Conservation (phyloP, 176 grass and related monocot species). For the Juncus effusus region DNA sequence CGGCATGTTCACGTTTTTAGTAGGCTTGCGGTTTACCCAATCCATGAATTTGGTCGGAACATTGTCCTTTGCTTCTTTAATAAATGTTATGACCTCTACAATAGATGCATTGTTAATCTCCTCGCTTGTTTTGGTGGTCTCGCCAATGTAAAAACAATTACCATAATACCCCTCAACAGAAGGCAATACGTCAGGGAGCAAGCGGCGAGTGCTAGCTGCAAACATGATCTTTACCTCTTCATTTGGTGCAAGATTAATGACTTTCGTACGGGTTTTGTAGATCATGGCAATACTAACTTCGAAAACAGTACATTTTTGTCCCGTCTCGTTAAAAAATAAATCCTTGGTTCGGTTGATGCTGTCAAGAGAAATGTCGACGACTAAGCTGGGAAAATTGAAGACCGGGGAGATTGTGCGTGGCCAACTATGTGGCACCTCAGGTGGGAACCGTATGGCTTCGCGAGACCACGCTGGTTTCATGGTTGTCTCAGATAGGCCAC, state of each 20-base stretch:
- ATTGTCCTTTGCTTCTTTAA: conserved; percentile 48
- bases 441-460: conserved; percentile 52
- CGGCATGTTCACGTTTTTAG: conserved; percentile 39
- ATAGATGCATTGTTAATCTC: conserved; percentile 32
- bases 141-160: conserved; percentile 49
- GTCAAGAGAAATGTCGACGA: conserved; percentile 46
- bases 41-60: conserved; percentile 34
- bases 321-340: conserved; percentile 36
- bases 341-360: conserved; percentile 46
- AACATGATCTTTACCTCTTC: conserved; percentile 36
- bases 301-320: conserved; percentile 51
- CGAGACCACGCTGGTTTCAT: conserved; percentile 45
- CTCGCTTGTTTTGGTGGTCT: conserved; percentile 33
- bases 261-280: conserved; percentile 42
- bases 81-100: conserved; percentile 35
- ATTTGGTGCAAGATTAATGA: conserved; percentile 26
- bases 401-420: conserved; percentile 24
- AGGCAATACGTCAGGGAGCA: conserved; percentile 42
- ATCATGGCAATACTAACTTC: conserved; percentile 51
- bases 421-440: conserved; percentile 28
- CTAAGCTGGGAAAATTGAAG: conserved; percentile 41
- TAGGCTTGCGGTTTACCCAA: conserved; percentile 39
- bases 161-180: conserved; percentile 54
- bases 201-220: conserved; percentile 44
- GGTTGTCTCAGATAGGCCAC: conserved; percentile 35